phyloP scores from a whole-genome alignment of 805 yeast species.

The Wickerhamomyces chaumierensis region DNA sequence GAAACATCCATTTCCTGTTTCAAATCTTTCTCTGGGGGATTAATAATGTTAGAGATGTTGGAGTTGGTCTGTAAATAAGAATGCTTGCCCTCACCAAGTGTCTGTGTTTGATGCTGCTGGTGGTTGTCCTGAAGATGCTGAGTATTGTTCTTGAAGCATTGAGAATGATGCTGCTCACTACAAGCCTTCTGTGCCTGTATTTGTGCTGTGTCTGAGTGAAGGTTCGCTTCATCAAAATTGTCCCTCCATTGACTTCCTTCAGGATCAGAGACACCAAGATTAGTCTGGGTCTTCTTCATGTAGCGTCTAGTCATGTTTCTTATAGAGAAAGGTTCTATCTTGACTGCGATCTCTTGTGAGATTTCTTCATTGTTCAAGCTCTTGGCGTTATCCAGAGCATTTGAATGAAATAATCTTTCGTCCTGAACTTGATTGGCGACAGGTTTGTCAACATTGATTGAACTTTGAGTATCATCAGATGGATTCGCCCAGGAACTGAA shows the following conservation, averaged over 20 bases:
- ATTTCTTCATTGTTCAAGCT: background rate
- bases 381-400: background rate
- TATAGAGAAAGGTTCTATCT: conserved; percentile 6
- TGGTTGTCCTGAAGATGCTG: background rate
- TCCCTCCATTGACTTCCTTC: conserved; percentile 1
- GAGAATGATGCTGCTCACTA: background rate
- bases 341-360: conserved; percentile 5
- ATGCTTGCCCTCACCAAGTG: background rate
- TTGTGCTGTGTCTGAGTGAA: background rate
- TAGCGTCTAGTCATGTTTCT: background rate
- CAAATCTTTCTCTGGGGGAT: background rate
- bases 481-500: conserved; percentile 4
- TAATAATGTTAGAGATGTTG: conserved; percentile 1
- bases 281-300: background rate
- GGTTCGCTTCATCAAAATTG: background rate
- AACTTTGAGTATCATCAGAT: background rate
- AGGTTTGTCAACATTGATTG: background rate
- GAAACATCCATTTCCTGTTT: background rate
- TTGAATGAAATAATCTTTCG: background rate
- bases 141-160: background rate
- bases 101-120: background rate
- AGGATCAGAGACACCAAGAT: background rate
- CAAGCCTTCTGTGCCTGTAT: background rate
- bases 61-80: background rate
- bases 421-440: background rate